Base-by-base conservation (phyloP, 2,329 filamentous ascomycete genomes). In the Knufia petricola region DNA sequence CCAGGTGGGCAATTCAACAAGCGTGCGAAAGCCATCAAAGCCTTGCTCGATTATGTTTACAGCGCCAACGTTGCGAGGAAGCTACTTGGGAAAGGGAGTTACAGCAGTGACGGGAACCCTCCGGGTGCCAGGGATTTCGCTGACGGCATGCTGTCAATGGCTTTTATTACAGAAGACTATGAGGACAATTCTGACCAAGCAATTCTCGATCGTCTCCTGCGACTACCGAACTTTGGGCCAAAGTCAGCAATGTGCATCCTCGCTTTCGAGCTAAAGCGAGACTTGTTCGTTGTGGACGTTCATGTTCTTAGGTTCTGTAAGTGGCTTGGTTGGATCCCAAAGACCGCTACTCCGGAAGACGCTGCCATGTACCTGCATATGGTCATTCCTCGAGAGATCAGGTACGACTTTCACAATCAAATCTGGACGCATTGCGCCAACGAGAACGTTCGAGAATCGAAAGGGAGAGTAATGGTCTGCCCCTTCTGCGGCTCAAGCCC, bases 211-310 rank as follows among this genome's bases (percentile, higher is more conserved):
- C 43, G 43, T 3, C 55, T 58, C 23, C 36, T 54, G 9, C 19
- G 36, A 4, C 37, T 58, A 23, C 77, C 76, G 0, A 78, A 78
- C 4, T 79, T 83, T 43, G 79, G 78, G 0, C 71, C 75, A 21
- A 83, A 83, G 59, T 82, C 78, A 0, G 79, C 79, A 4, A 76
- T 75, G 4, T 83, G 79, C 55, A 77, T 83, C 4, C 65, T 79
- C 8, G 69, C 81, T 2, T 82, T 83, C 64, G 81, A 78, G 56
- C 69, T 82, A 13, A 74, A 77, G 52, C 70, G 77, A 0, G 78
- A 79, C 0, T 74, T 71, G 46, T 82, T 82, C 55, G 79, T 79
- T 0, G 79, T 82, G 8, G 79, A 83, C 55, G 82, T 79, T 1
- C 79, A 83, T 60, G 78, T 82, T 52, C 81, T 81, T 55, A 73